These are phyloP conservation scores for Tetradesmus obliquus DNA, from an alignment of 139 green algal species.

Conservation along the genomic window DNA sequence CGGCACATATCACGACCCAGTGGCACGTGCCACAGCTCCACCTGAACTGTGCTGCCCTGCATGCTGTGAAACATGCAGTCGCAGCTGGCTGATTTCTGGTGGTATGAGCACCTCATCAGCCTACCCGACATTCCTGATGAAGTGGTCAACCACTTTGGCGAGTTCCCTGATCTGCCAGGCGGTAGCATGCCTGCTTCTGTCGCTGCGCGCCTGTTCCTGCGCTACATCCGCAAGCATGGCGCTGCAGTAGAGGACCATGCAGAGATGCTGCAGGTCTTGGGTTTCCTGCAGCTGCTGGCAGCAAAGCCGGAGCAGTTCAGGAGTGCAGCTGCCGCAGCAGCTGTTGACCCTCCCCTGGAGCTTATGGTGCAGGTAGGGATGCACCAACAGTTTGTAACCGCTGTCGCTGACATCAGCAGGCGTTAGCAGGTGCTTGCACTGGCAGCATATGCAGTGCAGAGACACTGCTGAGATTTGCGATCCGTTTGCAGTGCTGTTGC, in stretches of 20 bases:
- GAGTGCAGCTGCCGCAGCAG: conserved; percentile 8
- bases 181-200: conserved; percentile 7
- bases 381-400: background rate
- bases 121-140: conserved; percentile 1
- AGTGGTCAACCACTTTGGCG: conserved; percentile 29
- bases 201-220: conserved; percentile 25
- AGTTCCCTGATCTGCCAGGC: background rate
- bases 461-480: too few relatives aligned
- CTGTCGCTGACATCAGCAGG: background rate
- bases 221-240: background rate
- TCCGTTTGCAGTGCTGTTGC: too few relatives aligned
- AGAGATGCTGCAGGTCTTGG: conserved; percentile 17
- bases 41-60: background rate
- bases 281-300: background rate
- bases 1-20: background rate
- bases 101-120: conserved; percentile 36
- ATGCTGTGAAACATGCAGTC: background rate
- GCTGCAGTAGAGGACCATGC: background rate
- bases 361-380: conserved; percentile 8
- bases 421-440: background rate
- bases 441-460: background rate
- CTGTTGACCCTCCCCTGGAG: background rate
- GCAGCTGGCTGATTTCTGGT: conserved; percentile 32
- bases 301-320: conserved; percentile 17
- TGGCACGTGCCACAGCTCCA: background rate